Evolutionary conservation across 169 alveolate species (phyloP), one percentile per base, ranked within the genome.

Genomic region (Eimeria maxima): DNA sequence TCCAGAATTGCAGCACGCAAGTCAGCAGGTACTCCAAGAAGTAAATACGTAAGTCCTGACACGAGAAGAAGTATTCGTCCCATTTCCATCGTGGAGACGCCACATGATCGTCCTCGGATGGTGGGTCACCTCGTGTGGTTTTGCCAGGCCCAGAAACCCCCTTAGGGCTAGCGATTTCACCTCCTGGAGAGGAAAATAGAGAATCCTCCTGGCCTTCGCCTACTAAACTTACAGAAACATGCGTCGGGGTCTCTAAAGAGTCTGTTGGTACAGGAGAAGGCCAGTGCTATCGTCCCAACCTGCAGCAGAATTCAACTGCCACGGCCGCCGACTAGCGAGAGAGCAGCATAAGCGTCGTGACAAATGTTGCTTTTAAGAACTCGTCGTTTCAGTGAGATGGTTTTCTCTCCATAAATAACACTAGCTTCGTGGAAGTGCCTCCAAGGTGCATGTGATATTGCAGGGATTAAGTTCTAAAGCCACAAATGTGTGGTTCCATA

Each of bases 111-210:
- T 50, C 27, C 88, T 38, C 42, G 45, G 7, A 44, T 13, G 78
- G 60, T 65, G 69, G 94, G 83, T 60, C 94, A 65, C 94, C 84
- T 44, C 44, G 33, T 29, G n/a, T 14, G 81, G 94, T 38, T 24
- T 65, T 65, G 63, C 71, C 57, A 65, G 78, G 44, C 14, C 33
- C 20, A 29, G 20, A 45, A 47, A 42, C 94, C 47, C 18, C 18
- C 2, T 20, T n/a, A 45, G 67, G 94, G 50, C 10, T 47, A 45
- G 63, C 78, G 78, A 65, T 42, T 63, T 87, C 67, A 44, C 93
- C 73, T 42, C 8, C 87, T 76, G 53, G 45, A 29, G 5, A 24
- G 24, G 24, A 67, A n/a, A 67, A 65, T 6, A 20, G 38, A 11
- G 63, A 20, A 42, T 0, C 89, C 13, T 1, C 0, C 22, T 27